Percentiles rank a stretch among this genome's conserved stretches.
Evolutionary conservation across 2,329 filamentous ascomycete species (phyloP).

Genomic region (Hypoxylon rubiginosum): DNA sequence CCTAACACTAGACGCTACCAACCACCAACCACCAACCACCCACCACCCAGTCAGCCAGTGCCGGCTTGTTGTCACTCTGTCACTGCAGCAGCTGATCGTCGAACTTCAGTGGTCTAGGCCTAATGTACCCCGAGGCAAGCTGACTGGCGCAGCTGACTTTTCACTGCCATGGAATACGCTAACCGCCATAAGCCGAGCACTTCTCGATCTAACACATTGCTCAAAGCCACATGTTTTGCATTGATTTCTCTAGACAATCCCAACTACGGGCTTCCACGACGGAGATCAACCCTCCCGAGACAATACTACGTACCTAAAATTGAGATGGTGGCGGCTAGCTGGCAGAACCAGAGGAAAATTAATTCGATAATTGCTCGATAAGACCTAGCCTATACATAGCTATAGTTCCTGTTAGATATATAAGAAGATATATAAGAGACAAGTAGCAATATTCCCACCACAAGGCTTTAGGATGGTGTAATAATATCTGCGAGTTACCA

Average conservation of each 20-base stretch:
- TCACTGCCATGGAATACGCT: slow-evolving; percentile 17
- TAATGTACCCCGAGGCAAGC: background rate
- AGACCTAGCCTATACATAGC: background rate
- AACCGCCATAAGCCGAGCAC: slow-evolving; percentile 33
- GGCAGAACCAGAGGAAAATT: background rate
- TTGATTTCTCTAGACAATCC: background rate
- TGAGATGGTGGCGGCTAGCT: background rate
- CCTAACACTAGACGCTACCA: slow-evolving; percentile 1
- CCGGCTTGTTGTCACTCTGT: slow-evolving; percentile 20
- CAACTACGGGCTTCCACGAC: background rate
- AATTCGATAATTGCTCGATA: background rate
- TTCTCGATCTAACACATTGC: slow-evolving; percentile 1
- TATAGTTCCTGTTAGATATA: background rate
- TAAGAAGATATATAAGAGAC: background rate
- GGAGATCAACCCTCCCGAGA: background rate
- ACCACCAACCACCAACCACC: background rate
- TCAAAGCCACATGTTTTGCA: slow-evolving; percentile 6
- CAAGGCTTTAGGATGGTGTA: background rate
- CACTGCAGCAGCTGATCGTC: slow-evolving; percentile 27
- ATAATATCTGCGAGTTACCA: background rate
- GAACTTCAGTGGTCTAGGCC: slow-evolving; percentile 18
- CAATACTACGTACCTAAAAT: background rate
- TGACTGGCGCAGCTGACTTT: slow-evolving; percentile 27
- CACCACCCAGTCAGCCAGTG: slow-evolving; percentile 18
- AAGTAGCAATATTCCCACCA: background rate